Base-by-base conservation (phyloP, 805 yeast species). In the Teunomyces atbi region DNA sequence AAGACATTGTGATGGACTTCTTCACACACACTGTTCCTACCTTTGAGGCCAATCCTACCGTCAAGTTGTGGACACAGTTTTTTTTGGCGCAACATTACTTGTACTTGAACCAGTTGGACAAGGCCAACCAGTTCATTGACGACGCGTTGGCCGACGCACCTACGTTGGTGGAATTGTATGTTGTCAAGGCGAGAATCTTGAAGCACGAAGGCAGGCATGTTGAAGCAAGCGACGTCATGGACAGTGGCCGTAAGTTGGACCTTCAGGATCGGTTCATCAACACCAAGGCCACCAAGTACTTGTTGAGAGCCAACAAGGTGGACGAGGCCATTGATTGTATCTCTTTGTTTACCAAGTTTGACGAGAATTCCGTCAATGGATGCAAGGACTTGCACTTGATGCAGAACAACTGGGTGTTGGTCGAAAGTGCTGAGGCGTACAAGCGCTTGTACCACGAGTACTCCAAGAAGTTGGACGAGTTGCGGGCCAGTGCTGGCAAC, bases 191-290 rank as follows among this genome's bases (percentile, higher is more conserved):
- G 4, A 77, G 96, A 58, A 76, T 94, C 34, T 69, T 81, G 50
- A 89, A 90, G 61, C 90, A 87, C 53, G 63, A 73, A 37, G 89
- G 89, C n/a, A 73, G 82, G 47, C 57, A 78, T 21, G 58, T 52
- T 1, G 77, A 74, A 21, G 97, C 97, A 11, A 79, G 86, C 16
- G 77, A 75, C 12, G 60, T 74, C 21, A 80, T 90, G 78, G 78
- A 83, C 48, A 76, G 74, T 45, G 97, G 92, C 12, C 78, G 97
- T 55, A 62, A 72, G 45, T 66, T 86, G 46, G 97, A 94, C 62
- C 74, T 86, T 47, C 96, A 89, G 64, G 99, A 94, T 66, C 75
- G 99, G 53, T 92, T 88, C 62, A 81, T 94, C 59, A 94, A 94
- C 64, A 80, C 96, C 45, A 90, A 89, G 59, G 76, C 96, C 5